Evolutionary conservation across 2,329 filamentous ascomycete genomes (phyloP).

Genomic region (Aspergillus terreus): DNA sequence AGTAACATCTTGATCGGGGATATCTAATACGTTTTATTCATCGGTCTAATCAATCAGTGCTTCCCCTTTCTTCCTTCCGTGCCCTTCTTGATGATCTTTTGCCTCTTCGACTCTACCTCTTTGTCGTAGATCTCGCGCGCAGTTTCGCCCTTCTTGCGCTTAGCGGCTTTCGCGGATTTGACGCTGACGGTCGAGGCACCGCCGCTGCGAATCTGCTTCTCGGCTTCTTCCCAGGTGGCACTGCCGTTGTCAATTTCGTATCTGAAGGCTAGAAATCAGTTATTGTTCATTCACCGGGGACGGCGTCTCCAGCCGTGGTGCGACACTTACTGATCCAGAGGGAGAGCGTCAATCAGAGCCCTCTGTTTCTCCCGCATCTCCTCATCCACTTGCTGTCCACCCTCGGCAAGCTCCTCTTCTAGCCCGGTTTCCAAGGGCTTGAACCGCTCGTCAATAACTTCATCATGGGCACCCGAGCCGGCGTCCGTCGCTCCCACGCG

Average conservation of each 20-base stretch:
- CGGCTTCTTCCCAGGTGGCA: conserved; percentile 57
- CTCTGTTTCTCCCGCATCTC: conserved; percentile 75
- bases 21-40: conserved; percentile 5
- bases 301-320: conserved; percentile 2
- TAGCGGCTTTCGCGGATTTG: conserved; percentile 66
- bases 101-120: conserved; percentile 40
- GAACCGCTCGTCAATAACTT: conserved; percentile 62
- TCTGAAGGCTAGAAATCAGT: conserved; percentile 39
- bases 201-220: conserved; percentile 69
- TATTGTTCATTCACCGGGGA: conserved; percentile 30
- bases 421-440: conserved; percentile 67
- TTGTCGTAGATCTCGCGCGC: conserved; percentile 48
- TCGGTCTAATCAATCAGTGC: conserved; percentile 9
- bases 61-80: conserved; percentile 39
- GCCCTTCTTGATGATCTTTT: conserved; percentile 44
- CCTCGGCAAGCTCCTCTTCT: conserved; percentile 80
- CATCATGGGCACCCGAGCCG: conserved; percentile 53
- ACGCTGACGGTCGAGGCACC: conserved; percentile 62
- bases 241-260: conserved; percentile 47
- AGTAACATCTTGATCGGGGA: background rate
- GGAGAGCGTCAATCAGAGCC: conserved; percentile 84
- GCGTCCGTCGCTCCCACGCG: conserved; percentile 31
- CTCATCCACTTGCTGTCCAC: conserved; percentile 69
- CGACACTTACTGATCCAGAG: conserved; percentile 71
- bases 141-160: conserved; percentile 66